Evolutionary conservation across 1,139 yeast genomes (phyloP).

Genomic region (Zhuliangozyma parablackwelliae): DNA sequence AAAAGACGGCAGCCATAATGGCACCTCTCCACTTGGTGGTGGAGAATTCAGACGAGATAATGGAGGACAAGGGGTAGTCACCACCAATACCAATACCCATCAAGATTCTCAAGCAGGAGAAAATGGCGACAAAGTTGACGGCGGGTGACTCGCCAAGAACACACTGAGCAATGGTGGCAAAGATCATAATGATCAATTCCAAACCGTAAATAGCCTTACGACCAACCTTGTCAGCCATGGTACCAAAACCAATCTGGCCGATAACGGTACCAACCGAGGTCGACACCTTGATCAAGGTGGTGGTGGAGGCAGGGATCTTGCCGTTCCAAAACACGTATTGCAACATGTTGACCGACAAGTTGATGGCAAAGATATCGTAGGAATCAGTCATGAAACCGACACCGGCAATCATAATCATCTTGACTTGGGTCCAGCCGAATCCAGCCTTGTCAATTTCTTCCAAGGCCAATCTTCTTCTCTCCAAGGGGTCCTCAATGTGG

Average conservation of each 20-base stretch:
- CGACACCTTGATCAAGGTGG: slow-evolving; percentile 75
- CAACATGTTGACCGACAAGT: slow-evolving; percentile 74
- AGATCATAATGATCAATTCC: slow-evolving; percentile 79
- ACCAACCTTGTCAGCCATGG: slow-evolving; percentile 79
- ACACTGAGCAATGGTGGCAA: slow-evolving; percentile 77
- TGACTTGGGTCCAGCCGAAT: slow-evolving; percentile 85
- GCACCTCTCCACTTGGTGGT: slow-evolving; percentile 97
- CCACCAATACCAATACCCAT: slow-evolving; percentile 99
- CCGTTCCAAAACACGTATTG: slow-evolving; percentile 66
- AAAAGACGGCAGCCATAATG: slow-evolving; percentile 88
- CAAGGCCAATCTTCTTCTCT: slow-evolving; percentile 84
- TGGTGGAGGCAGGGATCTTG: slow-evolving; percentile 61
- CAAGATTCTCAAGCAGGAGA: slow-evolving; percentile 71
- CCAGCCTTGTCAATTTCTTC: slow-evolving; percentile 82
- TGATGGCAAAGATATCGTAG: slow-evolving; percentile 86
- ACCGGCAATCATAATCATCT: slow-evolving; percentile 88
- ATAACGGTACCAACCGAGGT: slow-evolving; percentile 92
- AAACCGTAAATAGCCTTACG: slow-evolving; percentile 85
- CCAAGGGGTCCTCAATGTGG: slow-evolving; percentile 80
- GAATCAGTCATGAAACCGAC: slow-evolving; percentile 93
- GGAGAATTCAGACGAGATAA: slow-evolving; percentile 83
- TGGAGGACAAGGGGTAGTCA: slow-evolving; percentile 96
- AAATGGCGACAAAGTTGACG: slow-evolving; percentile 64
- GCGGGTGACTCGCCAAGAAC: slow-evolving; percentile 65
- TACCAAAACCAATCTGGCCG: slow-evolving; percentile 87